Evolutionary conservation across 345 rosid genomes (phyloP), one percentile per base, ranked within the genome.

Genomic region (Arabis hirsuta): DNA sequence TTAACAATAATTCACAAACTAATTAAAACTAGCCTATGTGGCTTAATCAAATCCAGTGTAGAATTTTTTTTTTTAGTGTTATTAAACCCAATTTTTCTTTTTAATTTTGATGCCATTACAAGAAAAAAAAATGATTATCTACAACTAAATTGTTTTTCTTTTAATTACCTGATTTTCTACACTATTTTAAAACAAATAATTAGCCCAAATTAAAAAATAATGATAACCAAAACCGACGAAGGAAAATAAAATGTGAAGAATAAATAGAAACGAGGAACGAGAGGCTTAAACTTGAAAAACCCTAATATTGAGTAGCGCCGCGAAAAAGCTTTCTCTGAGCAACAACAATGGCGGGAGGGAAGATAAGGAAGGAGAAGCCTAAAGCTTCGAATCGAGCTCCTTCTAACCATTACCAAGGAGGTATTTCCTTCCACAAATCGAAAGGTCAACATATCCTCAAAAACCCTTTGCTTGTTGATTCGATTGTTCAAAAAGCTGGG

Each of bases 361-460:
- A 90, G 82, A 72, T 86, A 1, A 90, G 63, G 84, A 92, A 87
- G 71, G 91, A 90, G 82, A 92, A 82, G 78, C 42, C 81, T 1
- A 85, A 83, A 76, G 73, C 54, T 0, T 64, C 75, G 50, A 64
- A 63, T 11, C 64, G 84, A 11, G 83, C 82, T 8, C 88, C 98
- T 6, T 81, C 90, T 12, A 88, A 80, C 44, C 83, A 84, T 60
- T 84, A 82, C 83, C 98, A 88, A 80, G 97, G 96, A 57, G 98
- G 98, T 43, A 81, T 92, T 52, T 82, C 92, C 0, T 90, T 92
- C 77, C 93, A 90, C 82, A 92, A 90, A 78, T 92, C 93, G 2
- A 92, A 92, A 71, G 96, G 96, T 2, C 96, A 92, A 66, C 96
- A 92, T 73, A 90, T 92, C 58, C 93, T 92, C 29, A 90, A 90